Base-by-base conservation (phyloP, 805 yeast genomes). In the Ogataea thermomethanolica region DNA sequence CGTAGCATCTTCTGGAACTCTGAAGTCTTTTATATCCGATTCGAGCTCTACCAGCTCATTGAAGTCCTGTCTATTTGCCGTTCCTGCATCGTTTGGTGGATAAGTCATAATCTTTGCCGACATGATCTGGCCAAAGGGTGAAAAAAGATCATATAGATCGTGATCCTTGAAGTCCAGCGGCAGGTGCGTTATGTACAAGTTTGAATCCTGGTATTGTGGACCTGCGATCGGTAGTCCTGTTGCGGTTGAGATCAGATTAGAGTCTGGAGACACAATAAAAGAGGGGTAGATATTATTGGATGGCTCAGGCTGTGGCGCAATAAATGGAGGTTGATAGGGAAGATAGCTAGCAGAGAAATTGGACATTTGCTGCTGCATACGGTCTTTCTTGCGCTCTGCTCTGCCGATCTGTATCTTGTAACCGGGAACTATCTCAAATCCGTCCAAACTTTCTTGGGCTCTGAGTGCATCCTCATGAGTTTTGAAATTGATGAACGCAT, bases 161-260 rank as follows among this genome's bases (percentile, higher is more conserved):
- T 72, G 66, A 57, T 84, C 88, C 37, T 65, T 68, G 57, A 81
- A 75, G 4, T 66, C 48, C 9, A 69, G 49, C 5, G 85, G 82
- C 28, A 85, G 61, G 54, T 79, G 78, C 45, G 79, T 82, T 25
- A 85, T 79, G 55, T 84, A 85, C 32, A 85, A 67, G 59, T 85
- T 85, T 5, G 88, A 78, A 50, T 82, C 88, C 56, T 81, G 88
- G 49, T 66, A 73, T 38, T 65, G 62, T 7, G 74, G 73, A 0
- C 73, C 73, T 3, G 74, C 71, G 7, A 69, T 52, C 12, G 71
- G 62, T 39, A 66, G 54, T n/a, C 72, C 64, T 5, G 62, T 51
- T 6, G 56, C 35, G 13, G 64, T 53, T 13, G 59, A 50, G 21
- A 54, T 52, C 27, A 53, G 28, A 33, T 54, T 59, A 12, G 62